A percentile compares a stretch with the other conserved stretches of the same genome.
Evolutionary conservation across 2,329 filamentous ascomycete species (phyloP).

Genomic region (Akanthomyces dipterigenus): DNA sequence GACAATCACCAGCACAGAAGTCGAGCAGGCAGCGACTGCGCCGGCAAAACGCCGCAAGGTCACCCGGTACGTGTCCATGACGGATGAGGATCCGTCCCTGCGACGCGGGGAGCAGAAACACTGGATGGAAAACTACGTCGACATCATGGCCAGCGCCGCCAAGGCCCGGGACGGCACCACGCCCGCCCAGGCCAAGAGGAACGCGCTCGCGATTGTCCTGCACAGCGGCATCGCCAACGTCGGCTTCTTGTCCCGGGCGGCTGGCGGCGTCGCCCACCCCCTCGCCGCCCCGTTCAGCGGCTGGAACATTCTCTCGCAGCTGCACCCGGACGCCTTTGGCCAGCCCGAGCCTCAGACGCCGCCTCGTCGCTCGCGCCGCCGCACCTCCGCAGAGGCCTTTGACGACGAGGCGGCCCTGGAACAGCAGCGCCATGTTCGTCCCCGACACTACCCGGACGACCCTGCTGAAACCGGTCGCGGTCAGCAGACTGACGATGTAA

Average conservation of each 20-base stretch:
- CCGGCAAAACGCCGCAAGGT: background rate
- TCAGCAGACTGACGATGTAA: constrained; percentile 20
- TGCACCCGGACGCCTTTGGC: background rate
- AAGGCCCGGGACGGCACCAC: constrained; percentile 21
- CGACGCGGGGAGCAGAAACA: constrained; percentile 28
- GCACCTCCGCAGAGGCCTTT: constrained; percentile 38
- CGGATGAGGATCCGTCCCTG: constrained; percentile 29
- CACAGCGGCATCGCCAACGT: constrained; percentile 29
- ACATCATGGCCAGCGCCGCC: constrained; percentile 46
- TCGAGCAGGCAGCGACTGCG: constrained; percentile 14
- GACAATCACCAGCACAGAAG: constrained; percentile 16
- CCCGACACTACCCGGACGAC: constrained; percentile 13
- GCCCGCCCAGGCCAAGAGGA: constrained; percentile 32
- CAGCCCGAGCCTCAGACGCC: constrained; percentile 26
- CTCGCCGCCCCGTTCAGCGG: constrained; percentile 36
- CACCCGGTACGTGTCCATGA: constrained; percentile 15
- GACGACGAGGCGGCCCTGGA: constrained; percentile 26
- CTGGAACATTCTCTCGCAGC: constrained; percentile 14
- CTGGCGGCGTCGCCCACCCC: constrained; percentile 32
- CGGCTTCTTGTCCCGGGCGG: constrained; percentile 17
- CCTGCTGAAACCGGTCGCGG: constrained; percentile 24
- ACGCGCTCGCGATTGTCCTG: constrained; percentile 25
- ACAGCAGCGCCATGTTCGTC: constrained; percentile 1
- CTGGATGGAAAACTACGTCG: constrained; percentile 38
- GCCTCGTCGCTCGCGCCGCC: constrained; percentile 26